Conservation (phyloP, 768 basidiomycete species). For the Tylopilus plumbeoviolaceoides region DNA sequence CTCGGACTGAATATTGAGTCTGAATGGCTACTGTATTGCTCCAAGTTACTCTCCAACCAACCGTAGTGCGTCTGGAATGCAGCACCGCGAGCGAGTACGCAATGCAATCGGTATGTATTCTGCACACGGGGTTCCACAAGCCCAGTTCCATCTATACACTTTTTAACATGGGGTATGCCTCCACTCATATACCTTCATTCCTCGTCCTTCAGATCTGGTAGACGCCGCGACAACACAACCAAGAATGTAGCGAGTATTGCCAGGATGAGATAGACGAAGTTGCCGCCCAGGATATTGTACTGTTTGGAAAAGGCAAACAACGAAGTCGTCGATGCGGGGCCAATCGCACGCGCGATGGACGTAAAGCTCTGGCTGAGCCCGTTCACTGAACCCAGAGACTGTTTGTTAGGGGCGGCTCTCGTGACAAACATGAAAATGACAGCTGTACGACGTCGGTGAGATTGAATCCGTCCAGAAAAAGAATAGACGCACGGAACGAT, state of each 20-base stretch:
- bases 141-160: too few species aligned
- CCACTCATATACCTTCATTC: not conserved
- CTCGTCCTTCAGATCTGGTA: not conserved
- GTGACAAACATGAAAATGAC: conserved; percentile 28
- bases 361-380: conserved; percentile 1
- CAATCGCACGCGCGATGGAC: conserved; percentile 45
- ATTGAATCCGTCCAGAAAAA: not conserved
- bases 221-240: too few species aligned
- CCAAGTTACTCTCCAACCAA: too few species aligned
- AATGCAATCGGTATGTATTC: too few species aligned
- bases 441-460: conserved; percentile 26
- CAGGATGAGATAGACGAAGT: too few species aligned
- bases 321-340: conserved; percentile 41
- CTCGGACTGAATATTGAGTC: too few species aligned
- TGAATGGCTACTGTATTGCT: too few species aligned
- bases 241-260: too few species aligned
- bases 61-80: too few species aligned
- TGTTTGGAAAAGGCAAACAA: conserved; percentile 52
- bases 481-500: conserved; percentile 29
- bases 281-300: conserved; percentile 43
- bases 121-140: too few species aligned
- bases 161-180: too few species aligned
- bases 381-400: conserved; percentile 44
- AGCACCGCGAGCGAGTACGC: too few species aligned
- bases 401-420: conserved; percentile 46